Evolutionary conservation across 2,329 filamentous ascomycete species (phyloP).

Genomic region (Alternaria sp.): DNA sequence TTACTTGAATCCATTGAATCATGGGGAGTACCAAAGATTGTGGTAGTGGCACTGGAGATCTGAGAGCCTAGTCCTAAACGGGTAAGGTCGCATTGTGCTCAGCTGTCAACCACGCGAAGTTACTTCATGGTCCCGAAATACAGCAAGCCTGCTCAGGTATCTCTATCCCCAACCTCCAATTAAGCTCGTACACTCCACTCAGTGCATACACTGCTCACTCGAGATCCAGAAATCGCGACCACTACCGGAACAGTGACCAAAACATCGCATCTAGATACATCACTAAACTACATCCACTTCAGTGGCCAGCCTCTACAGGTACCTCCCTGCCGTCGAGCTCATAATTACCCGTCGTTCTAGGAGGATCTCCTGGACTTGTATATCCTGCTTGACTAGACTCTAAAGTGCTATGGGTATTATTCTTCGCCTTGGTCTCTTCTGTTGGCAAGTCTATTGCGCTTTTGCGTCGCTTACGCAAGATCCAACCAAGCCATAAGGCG

Average conservation of each 20-base stretch:
- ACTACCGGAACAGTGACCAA: background rate
- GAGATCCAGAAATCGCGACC: background rate
- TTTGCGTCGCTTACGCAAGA: background rate
- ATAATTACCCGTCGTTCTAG: background rate
- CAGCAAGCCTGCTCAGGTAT: background rate
- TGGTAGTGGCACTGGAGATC: background rate
- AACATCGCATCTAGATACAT: background rate
- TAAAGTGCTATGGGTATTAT: background rate
- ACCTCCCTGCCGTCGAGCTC: background rate
- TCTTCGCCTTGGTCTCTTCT: background rate
- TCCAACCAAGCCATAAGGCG: background rate
- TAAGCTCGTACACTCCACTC: background rate
- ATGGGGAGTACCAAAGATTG: background rate
- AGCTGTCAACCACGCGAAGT: background rate
- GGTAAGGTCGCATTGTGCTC: background rate
- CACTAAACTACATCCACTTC: background rate
- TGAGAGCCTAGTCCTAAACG: background rate
- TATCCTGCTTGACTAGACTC: background rate
- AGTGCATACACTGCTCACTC: background rate
- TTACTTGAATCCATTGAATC: background rate
- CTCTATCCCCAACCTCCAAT: background rate
- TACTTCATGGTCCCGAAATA: background rate
- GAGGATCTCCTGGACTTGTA: accelerated
- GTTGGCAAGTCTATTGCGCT: too few species aligned
- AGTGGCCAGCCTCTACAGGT: background rate